Percentiles rank a stretch among this genome's conserved stretches.
Evolutionary conservation across 345 rosid genomes (phyloP).

Genomic region (Brassica carinata): DNA sequence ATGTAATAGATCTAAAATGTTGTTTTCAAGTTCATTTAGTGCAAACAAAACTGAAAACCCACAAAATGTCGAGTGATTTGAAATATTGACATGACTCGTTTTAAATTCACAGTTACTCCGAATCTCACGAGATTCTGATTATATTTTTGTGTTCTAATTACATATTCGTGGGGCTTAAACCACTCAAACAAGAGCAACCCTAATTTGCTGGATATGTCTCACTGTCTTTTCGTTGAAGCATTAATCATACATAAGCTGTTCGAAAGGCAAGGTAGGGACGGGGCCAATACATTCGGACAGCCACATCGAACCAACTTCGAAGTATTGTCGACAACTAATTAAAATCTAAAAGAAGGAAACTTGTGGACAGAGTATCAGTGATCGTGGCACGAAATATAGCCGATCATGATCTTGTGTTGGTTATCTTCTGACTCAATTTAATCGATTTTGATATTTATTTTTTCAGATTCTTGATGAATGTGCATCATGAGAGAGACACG

Average conservation of each 20-base stretch:
- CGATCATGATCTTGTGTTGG: conserved; percentile 27
- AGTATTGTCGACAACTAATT: conserved; percentile 30
- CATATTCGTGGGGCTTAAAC: conserved; percentile 26
- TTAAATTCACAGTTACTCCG: neutral
- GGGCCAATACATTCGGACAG: conserved; percentile 41
- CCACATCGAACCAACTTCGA: conserved; percentile 42
- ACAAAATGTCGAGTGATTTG: neutral
- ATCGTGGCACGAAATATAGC: conserved; percentile 39
- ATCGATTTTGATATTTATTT: conserved; percentile 26
- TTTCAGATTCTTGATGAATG: conserved; percentile 18
- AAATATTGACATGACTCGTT: conserved; percentile 17
- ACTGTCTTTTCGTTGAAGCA: conserved; percentile 38
- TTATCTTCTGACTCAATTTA: conserved; percentile 23
- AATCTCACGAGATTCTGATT: conserved; percentile 20
- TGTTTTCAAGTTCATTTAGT: neutral
- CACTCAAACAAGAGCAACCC: conserved; percentile 27
- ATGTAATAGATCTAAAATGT: neutral
- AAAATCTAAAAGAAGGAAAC: neutral
- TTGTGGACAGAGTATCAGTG: conserved; percentile 38
- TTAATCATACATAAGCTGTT: conserved; percentile 37
- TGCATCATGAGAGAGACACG: neutral
- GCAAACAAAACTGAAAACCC: neutral
- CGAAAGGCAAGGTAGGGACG: conserved; percentile 40
- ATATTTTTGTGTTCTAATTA: neutral
- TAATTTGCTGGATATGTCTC: conserved; percentile 43